These are phyloP conservation scores for Mrakiaceae sp. DNA, from an alignment of 1,284 basidiomycete genomes.

Conservation along the genomic window DNA sequence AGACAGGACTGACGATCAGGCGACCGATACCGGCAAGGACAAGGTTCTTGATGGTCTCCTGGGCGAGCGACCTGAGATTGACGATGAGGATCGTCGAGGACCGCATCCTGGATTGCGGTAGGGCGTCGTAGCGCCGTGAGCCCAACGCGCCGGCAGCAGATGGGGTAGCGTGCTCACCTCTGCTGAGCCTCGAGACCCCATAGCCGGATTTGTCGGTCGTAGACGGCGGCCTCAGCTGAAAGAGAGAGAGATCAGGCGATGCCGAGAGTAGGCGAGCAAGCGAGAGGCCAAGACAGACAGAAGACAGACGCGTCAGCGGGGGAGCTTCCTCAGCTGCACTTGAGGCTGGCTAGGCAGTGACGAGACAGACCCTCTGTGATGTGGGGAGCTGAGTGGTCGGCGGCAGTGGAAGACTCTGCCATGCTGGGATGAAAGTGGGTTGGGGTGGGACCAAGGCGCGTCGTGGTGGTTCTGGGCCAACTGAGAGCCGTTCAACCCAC, in stretches of 20 bases:
- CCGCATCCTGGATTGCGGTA: constrained; percentile 60
- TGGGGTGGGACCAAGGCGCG: too few relatives aligned
- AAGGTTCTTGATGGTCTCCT: constrained; percentile 91
- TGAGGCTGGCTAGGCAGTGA: neutral
- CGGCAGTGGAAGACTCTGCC: neutral
- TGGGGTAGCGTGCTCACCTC: constrained; percentile 43
- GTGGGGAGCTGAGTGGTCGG: neutral
- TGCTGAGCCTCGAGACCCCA: constrained; percentile 98
- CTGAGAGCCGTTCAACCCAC: too few relatives aligned
- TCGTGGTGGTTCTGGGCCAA: too few relatives aligned
- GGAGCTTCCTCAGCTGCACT: too few relatives aligned
- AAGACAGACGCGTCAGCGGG: too few relatives aligned
- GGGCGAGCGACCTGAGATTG: constrained; percentile 69
- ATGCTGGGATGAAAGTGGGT: neutral
- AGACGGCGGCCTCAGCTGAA: constrained; percentile 69
- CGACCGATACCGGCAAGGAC: constrained; percentile 48
- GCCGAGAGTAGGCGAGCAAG: neutral
- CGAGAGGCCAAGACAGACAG: neutral
- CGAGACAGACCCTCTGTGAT: constrained; percentile 5
- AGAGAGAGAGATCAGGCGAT: neutral
- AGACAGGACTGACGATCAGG: constrained; percentile 31
- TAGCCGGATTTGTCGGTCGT: constrained; percentile 92
- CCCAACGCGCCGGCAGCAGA: constrained; percentile 7
- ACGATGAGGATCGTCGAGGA: constrained; percentile 82
- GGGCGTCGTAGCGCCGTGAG: neutral